Evolutionary conservation across 78 protist genomes (phyloP).

Genomic region (Dictyostelium firmibasis): DNA sequence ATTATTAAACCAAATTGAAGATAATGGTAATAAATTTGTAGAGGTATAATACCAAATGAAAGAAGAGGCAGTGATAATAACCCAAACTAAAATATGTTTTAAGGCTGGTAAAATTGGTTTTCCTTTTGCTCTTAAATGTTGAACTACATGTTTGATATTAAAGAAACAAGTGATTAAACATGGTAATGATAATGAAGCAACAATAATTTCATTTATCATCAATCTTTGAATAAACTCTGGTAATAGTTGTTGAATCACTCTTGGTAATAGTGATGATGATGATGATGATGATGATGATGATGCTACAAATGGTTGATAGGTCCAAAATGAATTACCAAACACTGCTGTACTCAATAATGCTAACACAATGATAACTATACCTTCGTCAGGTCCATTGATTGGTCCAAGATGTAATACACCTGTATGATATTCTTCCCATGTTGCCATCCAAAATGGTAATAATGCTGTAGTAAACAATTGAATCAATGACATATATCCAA

Average conservation of each 20-base stretch:
- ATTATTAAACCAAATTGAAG: conserved; percentile 52
- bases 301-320: background rate
- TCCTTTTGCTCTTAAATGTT: background rate
- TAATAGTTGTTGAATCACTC: background rate
- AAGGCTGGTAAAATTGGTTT: conserved; percentile 55
- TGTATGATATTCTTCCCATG: conserved; percentile 81
- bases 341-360: conserved; percentile 19
- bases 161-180: background rate
- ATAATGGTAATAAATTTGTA: background rate
- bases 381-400: conserved; percentile 77
- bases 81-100: conserved; percentile 54
- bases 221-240: background rate
- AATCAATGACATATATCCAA: conserved; percentile 27
- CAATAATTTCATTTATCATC: conserved; percentile 7
- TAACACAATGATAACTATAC: conserved; percentile 39
- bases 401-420: conserved; percentile 73
- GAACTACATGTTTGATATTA: conserved; percentile 19
- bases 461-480: conserved; percentile 45
- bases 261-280: background rate
- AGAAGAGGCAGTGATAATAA: conserved; percentile 27
- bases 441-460: conserved; percentile 80
- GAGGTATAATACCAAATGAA: conserved; percentile 65
- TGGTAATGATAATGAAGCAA: conserved; percentile 20
- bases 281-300: too few species aligned
- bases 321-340: conserved; percentile 51